phyloP scores from a whole-genome alignment of 768 basidiomycete genomes.

The Hygrocybe coccinea region DNA sequence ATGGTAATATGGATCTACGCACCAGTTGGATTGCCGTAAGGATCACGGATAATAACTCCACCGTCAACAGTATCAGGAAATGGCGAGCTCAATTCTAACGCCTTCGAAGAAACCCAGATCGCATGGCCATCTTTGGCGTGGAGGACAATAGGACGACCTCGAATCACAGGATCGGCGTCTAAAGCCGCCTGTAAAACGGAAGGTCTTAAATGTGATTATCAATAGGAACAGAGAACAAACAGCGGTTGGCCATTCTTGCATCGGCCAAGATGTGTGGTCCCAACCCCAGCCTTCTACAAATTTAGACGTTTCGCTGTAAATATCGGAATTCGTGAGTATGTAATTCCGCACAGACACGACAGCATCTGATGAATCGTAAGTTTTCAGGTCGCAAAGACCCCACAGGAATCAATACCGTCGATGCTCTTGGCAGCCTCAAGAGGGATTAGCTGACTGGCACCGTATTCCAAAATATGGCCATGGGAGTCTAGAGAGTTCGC shows the following conservation, averaged over 20 bases:
- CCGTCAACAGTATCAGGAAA: constrained; percentile 72
- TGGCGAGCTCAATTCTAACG: constrained; percentile 53
- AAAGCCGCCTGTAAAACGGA: constrained; percentile 52
- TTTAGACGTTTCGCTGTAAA: constrained; percentile 50
- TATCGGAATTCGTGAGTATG: constrained; percentile 53
- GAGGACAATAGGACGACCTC: constrained; percentile 66
- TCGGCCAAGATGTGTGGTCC: constrained; percentile 81
- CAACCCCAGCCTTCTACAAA: constrained; percentile 82
- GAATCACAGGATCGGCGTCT: constrained; percentile 63
- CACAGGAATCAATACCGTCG: constrained; percentile 38
- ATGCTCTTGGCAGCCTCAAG: constrained; percentile 58
- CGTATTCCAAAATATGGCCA: constrained; percentile 74
- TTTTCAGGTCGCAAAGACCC: neutral
- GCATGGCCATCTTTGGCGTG: constrained; percentile 88
- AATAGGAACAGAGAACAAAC: constrained; percentile 37
- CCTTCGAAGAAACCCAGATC: constrained; percentile 71
- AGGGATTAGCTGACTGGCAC: constrained; percentile 57
- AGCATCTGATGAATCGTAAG: constrained; percentile 42
- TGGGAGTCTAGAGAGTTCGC: constrained; percentile 52
- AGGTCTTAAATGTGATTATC: neutral
- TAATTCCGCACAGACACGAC: constrained; percentile 56
- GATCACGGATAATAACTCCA: constrained; percentile 71
- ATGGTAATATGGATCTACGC: constrained; percentile 13
- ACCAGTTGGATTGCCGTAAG: constrained; percentile 67
- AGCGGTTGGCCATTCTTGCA: constrained; percentile 58